Conservation (phyloP, 495 filamentous ascomycete species). For the Tuber aestivum region DNA sequence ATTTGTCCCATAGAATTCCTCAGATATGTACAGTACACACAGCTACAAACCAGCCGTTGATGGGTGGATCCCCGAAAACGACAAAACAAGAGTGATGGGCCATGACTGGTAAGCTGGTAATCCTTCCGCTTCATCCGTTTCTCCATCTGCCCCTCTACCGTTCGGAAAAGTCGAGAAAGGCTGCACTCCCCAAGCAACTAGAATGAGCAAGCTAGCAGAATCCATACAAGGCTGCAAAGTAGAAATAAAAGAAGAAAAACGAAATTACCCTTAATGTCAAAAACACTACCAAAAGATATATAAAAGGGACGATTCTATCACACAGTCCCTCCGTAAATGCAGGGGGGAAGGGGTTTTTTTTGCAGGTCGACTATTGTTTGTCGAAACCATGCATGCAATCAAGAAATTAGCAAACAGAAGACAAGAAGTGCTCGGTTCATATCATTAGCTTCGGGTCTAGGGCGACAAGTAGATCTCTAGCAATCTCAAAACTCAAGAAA, state of each 20-base stretch:
- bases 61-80: background rate
- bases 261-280: background rate
- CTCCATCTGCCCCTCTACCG: background rate
- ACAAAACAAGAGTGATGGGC: background rate
- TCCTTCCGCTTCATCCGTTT: background rate
- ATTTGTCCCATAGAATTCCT: background rate
- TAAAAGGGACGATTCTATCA: background rate
- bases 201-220: background rate
- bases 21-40: background rate
- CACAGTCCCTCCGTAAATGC: background rate
- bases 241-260: background rate
- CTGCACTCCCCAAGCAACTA: background rate
- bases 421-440: background rate
- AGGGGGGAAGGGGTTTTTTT: background rate
- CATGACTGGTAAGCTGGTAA: background rate
- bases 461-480: slow-evolving; percentile 60
- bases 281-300: slow-evolving; percentile 1
- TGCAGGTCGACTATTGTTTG: background rate
- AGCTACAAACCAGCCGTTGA: background rate
- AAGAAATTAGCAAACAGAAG: background rate
- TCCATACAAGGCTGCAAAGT: background rate
- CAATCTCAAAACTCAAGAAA: slow-evolving; percentile 94
- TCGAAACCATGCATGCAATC: background rate
- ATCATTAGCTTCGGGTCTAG: slow-evolving; percentile 1
- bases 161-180: background rate